phyloP scores from a whole-genome alignment of 805 yeast species.

The Starmerella cellae region DNA sequence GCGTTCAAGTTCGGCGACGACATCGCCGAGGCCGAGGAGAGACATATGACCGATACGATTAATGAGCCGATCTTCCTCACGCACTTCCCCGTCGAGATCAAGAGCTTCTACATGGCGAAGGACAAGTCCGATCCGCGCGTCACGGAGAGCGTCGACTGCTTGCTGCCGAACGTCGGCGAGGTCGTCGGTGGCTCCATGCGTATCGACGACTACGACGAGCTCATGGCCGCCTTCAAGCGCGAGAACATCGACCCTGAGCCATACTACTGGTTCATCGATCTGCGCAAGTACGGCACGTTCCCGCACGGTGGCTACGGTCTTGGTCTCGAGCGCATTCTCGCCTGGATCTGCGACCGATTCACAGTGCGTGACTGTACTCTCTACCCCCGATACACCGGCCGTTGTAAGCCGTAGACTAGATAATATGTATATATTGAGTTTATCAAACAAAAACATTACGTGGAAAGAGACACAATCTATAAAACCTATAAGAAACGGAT shows the following conservation, averaged over 20 bases:
- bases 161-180: slow-evolving; percentile 99
- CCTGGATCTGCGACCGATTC: slow-evolving; percentile 95
- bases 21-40: slow-evolving; percentile 98
- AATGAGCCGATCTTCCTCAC: slow-evolving; percentile 85
- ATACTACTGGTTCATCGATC: slow-evolving; percentile 94
- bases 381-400: slow-evolving; percentile 95
- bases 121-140: slow-evolving; percentile 83
- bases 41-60: slow-evolving; percentile 93
- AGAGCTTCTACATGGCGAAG: slow-evolving; percentile 95
- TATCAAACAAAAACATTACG: too few relatives aligned
- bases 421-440: too few relatives aligned
- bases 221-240: slow-evolving; percentile 81
- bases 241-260: slow-evolving; percentile 72
- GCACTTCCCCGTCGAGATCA: slow-evolving; percentile 92
- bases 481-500: too few relatives aligned
- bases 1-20: slow-evolving; percentile 94
- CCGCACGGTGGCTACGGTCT: slow-evolving; percentile 99
- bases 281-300: slow-evolving; percentile 91
- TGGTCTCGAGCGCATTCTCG: slow-evolving; percentile 95
- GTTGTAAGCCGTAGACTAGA: slow-evolving; percentile 72
- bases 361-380: slow-evolving; percentile 97
- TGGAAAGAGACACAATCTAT: too few relatives aligned
- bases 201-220: slow-evolving; percentile 66
- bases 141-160: slow-evolving; percentile 94
- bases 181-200: slow-evolving; percentile 99